A percentile compares a stretch with the other conserved stretches of the same genome.
Evolutionary conservation across 2,329 filamentous ascomycete genomes (phyloP).

Genomic region (Ceratocystis cubensis): DNA sequence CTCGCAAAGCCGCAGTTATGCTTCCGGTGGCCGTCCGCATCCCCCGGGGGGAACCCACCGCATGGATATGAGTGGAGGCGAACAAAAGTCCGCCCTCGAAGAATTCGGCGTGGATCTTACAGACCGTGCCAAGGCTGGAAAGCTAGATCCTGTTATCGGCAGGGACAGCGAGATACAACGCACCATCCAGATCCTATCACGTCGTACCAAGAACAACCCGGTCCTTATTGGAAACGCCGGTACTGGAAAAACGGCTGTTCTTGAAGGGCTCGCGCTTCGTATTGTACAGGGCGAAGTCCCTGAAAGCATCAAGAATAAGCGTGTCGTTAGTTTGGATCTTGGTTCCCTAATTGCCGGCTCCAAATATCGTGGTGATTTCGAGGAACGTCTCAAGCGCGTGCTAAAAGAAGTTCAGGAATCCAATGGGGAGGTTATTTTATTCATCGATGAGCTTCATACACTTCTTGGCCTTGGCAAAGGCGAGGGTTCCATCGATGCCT

Average conservation of each 20-base stretch:
- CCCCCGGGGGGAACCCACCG: slow-evolving; percentile 85
- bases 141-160: slow-evolving; percentile 91
- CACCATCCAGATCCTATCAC: slow-evolving; percentile 84
- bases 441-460: slow-evolving; percentile 89
- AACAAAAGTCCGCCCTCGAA: slow-evolving; percentile 77
- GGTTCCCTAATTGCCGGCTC: slow-evolving; percentile 90
- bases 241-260: slow-evolving; percentile 85
- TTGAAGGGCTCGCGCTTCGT: slow-evolving; percentile 78
- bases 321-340: slow-evolving; percentile 75
- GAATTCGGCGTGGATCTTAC: slow-evolving; percentile 88
- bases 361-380: slow-evolving; percentile 91
- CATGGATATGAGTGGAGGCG: slow-evolving; percentile 70
- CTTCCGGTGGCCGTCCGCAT: slow-evolving; percentile 58
- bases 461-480: slow-evolving; percentile 86
- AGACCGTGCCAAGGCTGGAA: slow-evolving; percentile 69
- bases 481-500: slow-evolving; percentile 92
- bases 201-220: slow-evolving; percentile 90
- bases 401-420: slow-evolving; percentile 84
- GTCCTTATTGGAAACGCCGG: slow-evolving; percentile 86
- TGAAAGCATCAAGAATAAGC: slow-evolving; percentile 89
- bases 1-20: slow-evolving; percentile 39
- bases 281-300: slow-evolving; percentile 90
- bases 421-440: slow-evolving; percentile 79
- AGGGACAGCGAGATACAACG: slow-evolving; percentile 83
- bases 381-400: slow-evolving; percentile 83